These are phyloP conservation scores for Grosmannia serpens DNA, from an alignment of 2,329 filamentous ascomycete genomes.

Conservation along the genomic window DNA sequence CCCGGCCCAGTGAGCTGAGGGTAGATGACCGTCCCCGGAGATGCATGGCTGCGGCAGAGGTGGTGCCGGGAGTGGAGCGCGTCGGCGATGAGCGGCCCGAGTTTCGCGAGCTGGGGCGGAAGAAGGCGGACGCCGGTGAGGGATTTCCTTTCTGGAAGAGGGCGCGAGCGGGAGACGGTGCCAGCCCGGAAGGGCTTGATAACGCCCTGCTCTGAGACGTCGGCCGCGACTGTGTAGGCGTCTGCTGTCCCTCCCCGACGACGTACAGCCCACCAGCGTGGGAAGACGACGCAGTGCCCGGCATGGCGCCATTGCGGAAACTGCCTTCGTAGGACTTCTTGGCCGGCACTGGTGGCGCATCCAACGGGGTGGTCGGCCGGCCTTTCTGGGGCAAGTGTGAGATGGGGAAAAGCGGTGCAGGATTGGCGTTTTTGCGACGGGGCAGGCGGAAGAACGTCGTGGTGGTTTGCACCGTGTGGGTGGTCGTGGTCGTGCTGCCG, in stretches of 20 bases:
- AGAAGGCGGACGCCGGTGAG: slow-evolving; percentile 38
- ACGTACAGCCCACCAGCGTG: not conserved
- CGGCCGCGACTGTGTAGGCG: slow-evolving; percentile 20
- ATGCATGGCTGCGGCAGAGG: slow-evolving; percentile 22
- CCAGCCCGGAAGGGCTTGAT: slow-evolving; percentile 17
- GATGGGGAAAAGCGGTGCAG: slow-evolving; percentile 71
- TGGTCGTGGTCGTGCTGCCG: slow-evolving; percentile 47
- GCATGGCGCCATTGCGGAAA: not conserved
- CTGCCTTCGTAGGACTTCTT: not conserved
- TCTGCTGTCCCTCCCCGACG: slow-evolving; percentile 11
- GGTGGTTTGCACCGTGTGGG: slow-evolving; percentile 50
- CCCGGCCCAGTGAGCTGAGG: slow-evolving; percentile 67
- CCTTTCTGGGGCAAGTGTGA: slow-evolving; percentile 54
- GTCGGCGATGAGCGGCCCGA: slow-evolving; percentile 59
- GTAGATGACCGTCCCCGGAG: slow-evolving; percentile 77
- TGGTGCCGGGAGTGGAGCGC: slow-evolving; percentile 24
- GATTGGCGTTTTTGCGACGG: slow-evolving; percentile 41
- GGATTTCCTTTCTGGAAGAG: slow-evolving; percentile 23
- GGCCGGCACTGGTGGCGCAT: not conserved
- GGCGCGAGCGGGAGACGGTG: slow-evolving; percentile 22
- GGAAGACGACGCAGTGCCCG: not conserved
- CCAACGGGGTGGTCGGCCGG: slow-evolving; percentile 1
- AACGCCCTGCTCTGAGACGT: slow-evolving; percentile 15
- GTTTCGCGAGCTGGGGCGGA: slow-evolving; percentile 34
- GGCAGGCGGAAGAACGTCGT: slow-evolving; percentile 73